phyloP scores from a whole-genome alignment of 2,329 filamentous ascomycete genomes.

The Ophiostoma triangulosporum region DNA sequence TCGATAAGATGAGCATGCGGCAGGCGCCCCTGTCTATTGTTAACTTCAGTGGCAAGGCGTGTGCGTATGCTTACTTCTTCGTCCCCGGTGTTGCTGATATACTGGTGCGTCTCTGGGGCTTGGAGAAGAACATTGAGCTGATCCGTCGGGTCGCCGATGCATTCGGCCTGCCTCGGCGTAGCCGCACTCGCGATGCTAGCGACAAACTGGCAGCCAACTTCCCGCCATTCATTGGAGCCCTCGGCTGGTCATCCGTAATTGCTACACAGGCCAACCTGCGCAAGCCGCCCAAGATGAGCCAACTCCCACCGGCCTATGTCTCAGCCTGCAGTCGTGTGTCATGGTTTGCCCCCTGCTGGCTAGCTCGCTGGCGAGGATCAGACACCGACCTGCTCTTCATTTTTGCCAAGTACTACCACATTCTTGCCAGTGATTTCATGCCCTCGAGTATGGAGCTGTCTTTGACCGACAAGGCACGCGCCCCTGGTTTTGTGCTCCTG shows the following conservation, averaged over 20 bases:
- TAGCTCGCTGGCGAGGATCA: constrained; percentile 70
- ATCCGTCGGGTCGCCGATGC: constrained; percentile 61
- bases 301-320: constrained; percentile 32
- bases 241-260: constrained; percentile 42
- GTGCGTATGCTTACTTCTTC: constrained; percentile 88
- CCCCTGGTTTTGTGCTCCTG: constrained; percentile 66
- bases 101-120: constrained; percentile 66
- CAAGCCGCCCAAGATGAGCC: constrained; percentile 36
- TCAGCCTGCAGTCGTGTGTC: constrained; percentile 39
- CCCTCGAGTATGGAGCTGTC: constrained; percentile 34
- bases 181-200: constrained; percentile 38
- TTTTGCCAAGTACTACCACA: constrained; percentile 78
- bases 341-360: constrained; percentile 70
- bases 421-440: constrained; percentile 62
- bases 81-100: constrained; percentile 77
- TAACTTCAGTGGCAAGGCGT: constrained; percentile 79
- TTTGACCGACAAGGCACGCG: constrained; percentile 43
- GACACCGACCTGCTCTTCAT: constrained; percentile 87
- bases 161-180: constrained; percentile 47
- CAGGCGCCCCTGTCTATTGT: constrained; percentile 55
- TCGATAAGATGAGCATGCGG: constrained; percentile 74
- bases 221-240: constrained; percentile 47
- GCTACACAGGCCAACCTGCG: constrained; percentile 43
- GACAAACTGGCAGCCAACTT: constrained; percentile 57
- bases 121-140: constrained; percentile 42